Evolutionary conservation across 306 rosid species (phyloP), one percentile per base, ranked within the genome.

Genomic region (Coriaria nepalensis): DNA sequence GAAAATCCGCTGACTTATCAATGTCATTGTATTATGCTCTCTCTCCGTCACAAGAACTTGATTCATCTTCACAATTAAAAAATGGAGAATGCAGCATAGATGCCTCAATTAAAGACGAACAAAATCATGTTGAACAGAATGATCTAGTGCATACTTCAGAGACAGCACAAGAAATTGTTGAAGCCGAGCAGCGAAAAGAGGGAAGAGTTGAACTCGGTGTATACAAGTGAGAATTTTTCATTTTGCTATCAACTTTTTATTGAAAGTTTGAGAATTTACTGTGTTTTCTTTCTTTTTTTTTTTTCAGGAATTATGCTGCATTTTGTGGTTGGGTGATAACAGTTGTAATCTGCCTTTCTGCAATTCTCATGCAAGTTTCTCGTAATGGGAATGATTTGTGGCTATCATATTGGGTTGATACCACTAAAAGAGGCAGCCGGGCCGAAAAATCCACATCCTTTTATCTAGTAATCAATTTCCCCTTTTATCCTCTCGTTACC

Each of bases 311-410:
- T 37, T 90, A 84, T 69, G 93, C 93, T 50, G 68, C 67, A 49
- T 90, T 72, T 66, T 74, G 77, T 66, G 87, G 97, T 58, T 71
- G 84, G 82, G 53, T 70, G 63, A 72, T 84, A 43, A 68, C 87
- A 33, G 58, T 65, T 62, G 55, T 81, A 56, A 81, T 84, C 63
- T 74, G 79, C 69, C 61, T 77, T 43, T 84, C 97, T 36, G 95
- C 97, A 62, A 60, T 78, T 63, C 52, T 90, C 52, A 90, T 90
- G 97, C 97, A 90, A 79, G 95, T 82, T 64, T 78, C 95, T 37
- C 95, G 95, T 55, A 84, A 81, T 56, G 97, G 95, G 54, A 90
- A 84, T 70, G 97, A 90, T 78, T 66, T 90, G 67, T 90, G 97
- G 97, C 56, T 90, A 20, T 90, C 97, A 52, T 77, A 61, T 65